Base-by-base conservation (phyloP, 208 protist genomes). In the Leishmania mexicana region DNA sequence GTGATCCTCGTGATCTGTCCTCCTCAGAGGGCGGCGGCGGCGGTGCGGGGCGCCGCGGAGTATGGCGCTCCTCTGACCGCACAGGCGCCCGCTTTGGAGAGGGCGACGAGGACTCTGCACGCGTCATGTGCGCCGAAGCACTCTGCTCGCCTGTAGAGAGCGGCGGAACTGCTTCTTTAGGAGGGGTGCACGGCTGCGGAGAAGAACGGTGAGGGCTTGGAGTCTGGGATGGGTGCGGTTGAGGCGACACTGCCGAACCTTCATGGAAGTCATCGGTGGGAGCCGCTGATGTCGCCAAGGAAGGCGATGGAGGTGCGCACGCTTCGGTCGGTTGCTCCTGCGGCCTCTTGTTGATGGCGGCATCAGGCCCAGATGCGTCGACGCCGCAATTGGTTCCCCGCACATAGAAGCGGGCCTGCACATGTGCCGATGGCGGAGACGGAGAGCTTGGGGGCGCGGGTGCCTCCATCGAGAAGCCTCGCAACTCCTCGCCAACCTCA, bases 391-490 rank as follows among this genome's bases (percentile, higher is more conserved):
- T 35, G 15, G 10, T n/a, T 1, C n/a, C 5, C 51, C 28, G 6
- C 49, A 49, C 45, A 31, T 54, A 42, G 28, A 31, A 38, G 17
- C 57, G 51, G 38, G 38, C n/a, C 28, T 79, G 45, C 28, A 35
- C 65, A 47, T 83, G 75, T 4, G 78, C 83, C 6, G 75, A 80
- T 3, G 83, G 83, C 0, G 83, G 83, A 28, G 83, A 86, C 17
- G 83, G 83, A 40, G 83, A 86, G 53, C 78, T 82, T 8, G 83
- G 83, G 1, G 82, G 82, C 11, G 82, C 77, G 6, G 58, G 53
- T 28, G 71, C 58, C 75, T 79, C 72, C 28, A 53, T 51, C 19
- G 83, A 85, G 6, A 72, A 58, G 13, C 53, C 83, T 7, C 83
- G 62, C n/a, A 40, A 11, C 2, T 67, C 49, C 40, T 49, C 79